A percentile compares a stretch with the other conserved stretches of the same genome.
Conservation (phyloP, 2,329 filamentous ascomycete genomes). For the Aspergillus proliferans region DNA sequence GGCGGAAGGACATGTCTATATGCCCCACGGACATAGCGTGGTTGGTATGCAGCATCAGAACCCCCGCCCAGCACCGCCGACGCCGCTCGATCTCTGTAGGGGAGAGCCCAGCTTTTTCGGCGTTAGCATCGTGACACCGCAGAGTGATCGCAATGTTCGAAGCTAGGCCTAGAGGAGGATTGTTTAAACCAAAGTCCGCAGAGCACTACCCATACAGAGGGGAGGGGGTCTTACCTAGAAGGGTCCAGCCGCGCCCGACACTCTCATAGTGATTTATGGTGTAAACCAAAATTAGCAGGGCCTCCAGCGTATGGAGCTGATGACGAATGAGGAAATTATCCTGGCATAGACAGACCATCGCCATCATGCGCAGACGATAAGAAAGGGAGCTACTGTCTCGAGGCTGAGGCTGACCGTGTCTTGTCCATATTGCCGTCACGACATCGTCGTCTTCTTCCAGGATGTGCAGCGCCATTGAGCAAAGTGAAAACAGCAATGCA, state of each 20-base stretch:
- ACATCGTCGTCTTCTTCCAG: slow-evolving; percentile 16
- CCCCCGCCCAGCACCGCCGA: slow-evolving; percentile 26
- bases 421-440: slow-evolving; percentile 12
- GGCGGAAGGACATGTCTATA: slow-evolving; percentile 16
- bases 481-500: slow-evolving; percentile 22
- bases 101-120: slow-evolving; percentile 2
- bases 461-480: slow-evolving; percentile 17
- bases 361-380: slow-evolving; percentile 6
- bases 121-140: slow-evolving; percentile 18
- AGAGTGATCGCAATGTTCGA: slow-evolving; percentile 26
- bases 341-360: slow-evolving; percentile 22
- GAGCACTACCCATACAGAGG: too few species aligned
- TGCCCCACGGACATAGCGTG: slow-evolving; percentile 21
- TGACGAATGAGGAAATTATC: slow-evolving; percentile 25
- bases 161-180: slow-evolving; percentile 10
- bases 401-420: neutral
- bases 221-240: slow-evolving; percentile 11
- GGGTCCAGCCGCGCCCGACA: slow-evolving; percentile 20
- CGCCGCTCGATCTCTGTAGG: slow-evolving; percentile 19
- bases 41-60: slow-evolving; percentile 26
- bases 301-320: slow-evolving; percentile 22
- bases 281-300: slow-evolving; percentile 26
- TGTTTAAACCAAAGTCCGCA: too few species aligned
- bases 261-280: slow-evolving; percentile 19
- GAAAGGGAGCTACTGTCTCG: neutral